These are phyloP conservation scores for Sphagnurus paluster DNA, from an alignment of 1,284 basidiomycete genomes.

Conservation along the genomic window DNA sequence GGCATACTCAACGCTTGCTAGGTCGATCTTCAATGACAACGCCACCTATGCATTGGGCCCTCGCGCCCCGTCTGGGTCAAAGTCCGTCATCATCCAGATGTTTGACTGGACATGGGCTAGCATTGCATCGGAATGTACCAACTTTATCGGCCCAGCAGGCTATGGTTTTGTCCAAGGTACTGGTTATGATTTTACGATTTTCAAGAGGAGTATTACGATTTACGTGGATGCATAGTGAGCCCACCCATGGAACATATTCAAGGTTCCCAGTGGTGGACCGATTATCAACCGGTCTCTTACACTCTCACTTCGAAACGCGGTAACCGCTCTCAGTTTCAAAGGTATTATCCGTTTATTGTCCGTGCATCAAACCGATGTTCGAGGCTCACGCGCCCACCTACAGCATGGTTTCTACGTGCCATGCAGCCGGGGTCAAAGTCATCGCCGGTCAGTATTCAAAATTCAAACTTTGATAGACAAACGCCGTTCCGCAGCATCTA, in stretches of 20 bases:
- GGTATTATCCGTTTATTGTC: constrained; percentile 4
- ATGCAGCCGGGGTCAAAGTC: constrained; percentile 59
- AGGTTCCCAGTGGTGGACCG: constrained; percentile 25
- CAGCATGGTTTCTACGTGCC: constrained; percentile 60
- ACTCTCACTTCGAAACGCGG: constrained; percentile 23
- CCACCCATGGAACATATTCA: constrained; percentile 41
- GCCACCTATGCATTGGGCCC: constrained; percentile 7
- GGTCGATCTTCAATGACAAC: constrained; percentile 5
- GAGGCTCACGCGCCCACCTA: constrained; percentile 1
- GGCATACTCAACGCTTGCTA: constrained; percentile 6
- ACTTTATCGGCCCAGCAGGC: constrained; percentile 64
- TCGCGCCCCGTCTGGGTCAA: constrained; percentile 34
- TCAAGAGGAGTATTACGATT: neutral
- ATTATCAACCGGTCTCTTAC: constrained; percentile 46
- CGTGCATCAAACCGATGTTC: neutral
- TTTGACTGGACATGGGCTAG: constrained; percentile 61
- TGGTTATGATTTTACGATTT: neutral
- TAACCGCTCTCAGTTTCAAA: constrained; percentile 19
- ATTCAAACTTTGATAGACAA: too few species aligned
- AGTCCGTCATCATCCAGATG: constrained; percentile 56
- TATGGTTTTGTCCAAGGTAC: constrained; percentile 69
- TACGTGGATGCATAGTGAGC: constrained; percentile 32
- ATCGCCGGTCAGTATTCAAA: constrained; percentile 46
- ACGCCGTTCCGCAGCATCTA: neutral
- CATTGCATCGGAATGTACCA: constrained; percentile 62